These are phyloP conservation scores for Vitis rotundifolia DNA, from an alignment of 164 flowering plant species.

Conservation along the genomic window DNA sequence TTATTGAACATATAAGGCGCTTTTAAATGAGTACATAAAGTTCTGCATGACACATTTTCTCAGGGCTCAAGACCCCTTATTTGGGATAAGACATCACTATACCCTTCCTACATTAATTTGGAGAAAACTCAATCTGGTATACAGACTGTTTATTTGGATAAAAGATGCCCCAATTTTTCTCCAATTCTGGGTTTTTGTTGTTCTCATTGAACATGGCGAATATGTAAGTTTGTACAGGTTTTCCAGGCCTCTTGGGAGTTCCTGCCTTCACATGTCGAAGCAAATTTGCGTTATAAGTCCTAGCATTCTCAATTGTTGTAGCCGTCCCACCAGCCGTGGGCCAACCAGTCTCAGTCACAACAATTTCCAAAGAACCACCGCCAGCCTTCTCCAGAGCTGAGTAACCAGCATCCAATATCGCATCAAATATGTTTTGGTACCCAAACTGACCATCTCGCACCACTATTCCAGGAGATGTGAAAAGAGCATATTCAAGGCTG, in stretches of 20 bases:
- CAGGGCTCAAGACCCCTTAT: too few species aligned
- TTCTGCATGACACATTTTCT: too few species aligned
- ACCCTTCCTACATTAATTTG: too few species aligned
- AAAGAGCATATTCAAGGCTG: slow-evolving; percentile 14
- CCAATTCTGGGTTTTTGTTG: slow-evolving; percentile 16
- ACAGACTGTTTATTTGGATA: slow-evolving; percentile 11
- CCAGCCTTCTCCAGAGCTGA: slow-evolving; percentile 24
- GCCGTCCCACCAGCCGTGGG: slow-evolving; percentile 13
- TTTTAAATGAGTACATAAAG: too few species aligned
- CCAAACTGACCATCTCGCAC: slow-evolving; percentile 2
- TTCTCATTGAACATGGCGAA: slow-evolving; percentile 35
- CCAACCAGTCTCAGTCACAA: slow-evolving; percentile 32
- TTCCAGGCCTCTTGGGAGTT: slow-evolving; percentile 22
- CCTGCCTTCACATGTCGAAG: slow-evolving; percentile 21
- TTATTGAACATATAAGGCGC: too few species aligned
- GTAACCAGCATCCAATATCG: slow-evolving; percentile 16
- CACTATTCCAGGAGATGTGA: background rate
- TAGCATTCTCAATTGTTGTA: slow-evolving; percentile 15
- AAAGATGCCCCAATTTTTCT: slow-evolving; percentile 28
- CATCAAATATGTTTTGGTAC: slow-evolving; percentile 23
- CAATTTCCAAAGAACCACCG: slow-evolving; percentile 7
- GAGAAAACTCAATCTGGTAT: background rate
- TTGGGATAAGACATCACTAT: too few species aligned
- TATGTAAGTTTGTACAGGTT: slow-evolving; percentile 16
- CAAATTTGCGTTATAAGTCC: slow-evolving; percentile 12